Evolutionary conservation across 2,329 filamentous ascomycete species (phyloP).

Genomic region (Tolypocladium nubicola): DNA sequence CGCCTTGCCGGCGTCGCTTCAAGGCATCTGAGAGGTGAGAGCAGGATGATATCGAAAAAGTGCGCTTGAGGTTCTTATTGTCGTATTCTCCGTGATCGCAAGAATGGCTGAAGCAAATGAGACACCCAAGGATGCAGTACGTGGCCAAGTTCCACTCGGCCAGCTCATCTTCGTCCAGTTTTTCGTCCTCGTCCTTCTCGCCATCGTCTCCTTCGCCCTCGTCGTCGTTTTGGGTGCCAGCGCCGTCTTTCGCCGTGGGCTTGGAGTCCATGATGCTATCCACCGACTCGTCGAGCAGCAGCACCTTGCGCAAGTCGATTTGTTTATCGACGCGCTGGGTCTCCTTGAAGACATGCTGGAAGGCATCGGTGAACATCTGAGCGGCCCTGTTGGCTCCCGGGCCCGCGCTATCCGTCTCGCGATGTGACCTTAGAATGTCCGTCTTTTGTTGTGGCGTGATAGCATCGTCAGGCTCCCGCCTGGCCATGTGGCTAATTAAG

Average conservation of each 20-base stretch:
- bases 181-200: conserved; percentile 21
- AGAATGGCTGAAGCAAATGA: conserved; percentile 50
- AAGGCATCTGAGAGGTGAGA: conserved; percentile 20
- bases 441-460: conserved; percentile 46
- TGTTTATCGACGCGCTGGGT: conserved; percentile 21
- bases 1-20: conserved; percentile 13
- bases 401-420: conserved; percentile 25
- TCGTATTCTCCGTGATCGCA: conserved; percentile 53
- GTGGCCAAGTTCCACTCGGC: conserved; percentile 41
- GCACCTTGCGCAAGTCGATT: conserved; percentile 39
- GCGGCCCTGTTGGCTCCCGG: conserved; percentile 32
- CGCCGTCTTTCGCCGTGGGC: conserved; percentile 36
- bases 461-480: conserved; percentile 32
- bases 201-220: conserved; percentile 23
- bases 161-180: conserved; percentile 24
- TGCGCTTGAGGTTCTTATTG: conserved; percentile 39
- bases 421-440: conserved; percentile 37
- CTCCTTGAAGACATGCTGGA: conserved; percentile 41
- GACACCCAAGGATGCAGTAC: conserved; percentile 43
- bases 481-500: conserved; percentile 43
- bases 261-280: conserved; percentile 44
- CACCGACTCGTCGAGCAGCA: conserved; percentile 41
- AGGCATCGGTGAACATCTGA: conserved; percentile 43
- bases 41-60: conserved; percentile 34
- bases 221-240: conserved; percentile 20